Evolutionary conservation across 176 grass and related monocot genomes (phyloP), one percentile per base, ranked within the genome.

Genomic region (Oryza meyeriana): DNA sequence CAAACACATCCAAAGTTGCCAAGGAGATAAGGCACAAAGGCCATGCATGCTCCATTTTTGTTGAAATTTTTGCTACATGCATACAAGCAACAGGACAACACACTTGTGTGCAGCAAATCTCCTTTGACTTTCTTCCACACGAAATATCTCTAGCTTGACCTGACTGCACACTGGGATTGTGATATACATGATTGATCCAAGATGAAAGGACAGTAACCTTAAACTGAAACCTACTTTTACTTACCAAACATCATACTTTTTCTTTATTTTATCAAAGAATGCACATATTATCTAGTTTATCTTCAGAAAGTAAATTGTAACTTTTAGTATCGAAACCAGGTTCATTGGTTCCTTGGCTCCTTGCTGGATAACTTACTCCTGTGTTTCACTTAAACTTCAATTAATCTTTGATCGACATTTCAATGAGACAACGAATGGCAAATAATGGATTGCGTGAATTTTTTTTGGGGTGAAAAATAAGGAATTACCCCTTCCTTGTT

Each of bases 11-110:
- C 66, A 35, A 72, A 58, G 79, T 20, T 89, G 77, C 87, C 75
- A 26, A 64, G 71, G 82, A 85, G 87, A 89, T 89, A 85, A 89
- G 82, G 71, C 82, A 88, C 75, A 65, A 55, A 18, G 42, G 72
- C 87, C 87, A 89, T 89, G 64, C 71, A 48, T 77, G 32, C 12
- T 25, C 52, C 79, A 55, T 71, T 28, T 55, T 28, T 48, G 33
- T 85, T 64, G 34, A 81, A 89, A 81, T 52, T 76, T 26, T 65
- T 64, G 32, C 63, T 81, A 58, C 20, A 70, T 13, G 5, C 30
- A 75, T 48, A 74, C 87, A 89, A 71, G 31, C 62, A 81, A 80
- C 52, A 41, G 45, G 77, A 81, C 82, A 81, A 44, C 77, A 71
- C 68, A 61, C 32, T 81, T 85, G 66, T 66, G 83, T 45, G 42